Base-by-base conservation (phyloP, 139 green algal genomes). In the Coccomyxa sp. region DNA sequence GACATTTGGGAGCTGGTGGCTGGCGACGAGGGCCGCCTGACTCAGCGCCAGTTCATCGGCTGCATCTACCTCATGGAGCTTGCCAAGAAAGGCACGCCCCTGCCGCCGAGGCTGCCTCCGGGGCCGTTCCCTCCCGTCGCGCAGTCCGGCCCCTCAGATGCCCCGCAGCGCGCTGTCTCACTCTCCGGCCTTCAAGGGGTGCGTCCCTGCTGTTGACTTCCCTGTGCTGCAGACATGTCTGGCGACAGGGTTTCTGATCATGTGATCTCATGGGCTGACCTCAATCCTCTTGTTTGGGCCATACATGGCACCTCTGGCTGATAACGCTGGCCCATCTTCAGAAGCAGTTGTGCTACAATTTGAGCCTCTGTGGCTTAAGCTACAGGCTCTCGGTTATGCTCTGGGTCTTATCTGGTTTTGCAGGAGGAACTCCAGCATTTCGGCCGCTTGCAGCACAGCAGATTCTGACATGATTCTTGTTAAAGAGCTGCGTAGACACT, bases 21-120 rank as follows among this genome's bases (percentile, higher is more conserved):
- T 0, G 92, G 91, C 14, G 70, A 87, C 70, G 81, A 83, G 31
- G 85, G 90, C 10, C 55, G 75, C 24, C 87, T 98, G 34, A 90
- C 82, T 24, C 31, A 70, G 55, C 41, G 81, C 37, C 91, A 97
- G 82, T 96, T 96, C 55, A 50, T 94, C 39, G 74, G 88, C 39
- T 89, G 78, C 58, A 78, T 94, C 35, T 95, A 96, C 85, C 82
- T 98, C 9, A 95, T 96, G 58, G 93, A 97, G 41, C 78, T 76
- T 36, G 70, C 83, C 24, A 89, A 87, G 74, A 69, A 70, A 36
- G 88, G 89, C n/a, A 79, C 85, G 68, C 58, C 76, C 39, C 55
- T 88, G 41, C 90, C 90, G 0, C 6, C 50, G 27, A 35, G 71
- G 24, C 76, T 94, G 41, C 64, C 64, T 34, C 90, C 90, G 22